Evolutionary conservation across 1,139 yeast genomes (phyloP), one percentile per base, ranked within the genome.

Genomic region (Candida sanyaensis): DNA sequence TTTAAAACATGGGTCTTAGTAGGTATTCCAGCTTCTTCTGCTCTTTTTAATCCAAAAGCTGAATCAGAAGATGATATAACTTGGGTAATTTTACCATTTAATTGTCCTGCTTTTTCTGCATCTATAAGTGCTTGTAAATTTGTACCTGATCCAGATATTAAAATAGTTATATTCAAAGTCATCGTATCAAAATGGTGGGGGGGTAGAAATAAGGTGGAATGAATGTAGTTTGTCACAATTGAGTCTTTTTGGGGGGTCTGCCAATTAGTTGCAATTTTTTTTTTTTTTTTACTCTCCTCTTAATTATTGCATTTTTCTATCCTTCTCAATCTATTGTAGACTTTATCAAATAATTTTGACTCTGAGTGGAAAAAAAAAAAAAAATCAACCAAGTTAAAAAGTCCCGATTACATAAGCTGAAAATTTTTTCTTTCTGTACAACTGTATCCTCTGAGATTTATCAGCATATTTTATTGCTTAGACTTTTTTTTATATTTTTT

Each of bases 71-170:
- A 91, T 6, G 98, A 91, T 36, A 93, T 81, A 37, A 93, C 99
- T 58, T 83, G 81, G 17, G 80, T 74, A 48, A 91, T 83, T 41
- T 71, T 67, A 0, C 88, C 95, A 27, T 73, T 64, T 10, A 68
- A 69, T 13, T 70, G 65, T 1, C 77, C 75, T 2, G 61, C 56
- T 5, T 62, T 63, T 46, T 78, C 70, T 1, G 96, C 89, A 64
- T 93, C 96, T 42, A 93, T 89, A 37, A 93, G 73, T 0, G 99
- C 98, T 65, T 93, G 99, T 41, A 93, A 73, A 61, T 93, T 93
- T 21, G 97, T 84, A 1, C 99, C 99, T 26, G 88, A 86, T 1
- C 99, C 99, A 1, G 98, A 92, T 43, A 93, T 93, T 45, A 93
- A 79, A 1, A 93, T 97, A 9, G 88, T 75, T 53, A 88, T 81